These are phyloP conservation scores for Umbelopsis isabellina DNA, from an alignment of 192 early-diverging fungal species.

Conservation along the genomic window DNA sequence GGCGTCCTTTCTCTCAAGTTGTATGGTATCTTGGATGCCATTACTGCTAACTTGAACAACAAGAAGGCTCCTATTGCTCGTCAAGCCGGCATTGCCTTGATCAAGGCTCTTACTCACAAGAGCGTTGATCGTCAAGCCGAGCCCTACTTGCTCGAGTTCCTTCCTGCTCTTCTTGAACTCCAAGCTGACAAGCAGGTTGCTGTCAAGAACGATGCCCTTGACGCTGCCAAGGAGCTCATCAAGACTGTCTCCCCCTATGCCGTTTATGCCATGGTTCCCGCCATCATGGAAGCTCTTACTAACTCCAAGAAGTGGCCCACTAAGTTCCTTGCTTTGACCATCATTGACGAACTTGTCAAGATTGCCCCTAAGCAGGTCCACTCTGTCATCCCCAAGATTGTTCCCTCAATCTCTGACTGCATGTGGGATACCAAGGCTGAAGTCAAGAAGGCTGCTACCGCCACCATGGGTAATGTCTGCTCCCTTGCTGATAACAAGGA, in stretches of 20 bases:
- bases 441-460: conserved; percentile 64
- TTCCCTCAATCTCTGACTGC: conserved; percentile 71
- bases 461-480: conserved; percentile 71
- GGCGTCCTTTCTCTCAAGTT: conserved; percentile 63
- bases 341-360: conserved; percentile 49
- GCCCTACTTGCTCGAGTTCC: conserved; percentile 66
- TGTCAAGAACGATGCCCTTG: conserved; percentile 46
- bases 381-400: conserved; percentile 61
- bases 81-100: conserved; percentile 64
- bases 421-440: conserved; percentile 87
- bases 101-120: conserved; percentile 54
- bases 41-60: conserved; percentile 63
- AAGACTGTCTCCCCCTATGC: conserved; percentile 50
- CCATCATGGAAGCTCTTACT: conserved; percentile 66
- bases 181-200: conserved; percentile 59
- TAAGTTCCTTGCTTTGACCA: conserved; percentile 56
- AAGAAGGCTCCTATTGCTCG: conserved; percentile 68
- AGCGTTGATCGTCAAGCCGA: conserved; percentile 58
- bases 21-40: conserved; percentile 60
- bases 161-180: conserved; percentile 64
- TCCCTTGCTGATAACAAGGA: conserved; percentile 78
- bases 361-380: conserved; percentile 53
- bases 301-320: conserved; percentile 81
- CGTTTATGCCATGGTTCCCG: conserved; percentile 60
- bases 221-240: conserved; percentile 49